Evolutionary conservation across 768 basidiomycete species (phyloP), one percentile per base, ranked within the genome.

Genomic region (Suillus brevipes): DNA sequence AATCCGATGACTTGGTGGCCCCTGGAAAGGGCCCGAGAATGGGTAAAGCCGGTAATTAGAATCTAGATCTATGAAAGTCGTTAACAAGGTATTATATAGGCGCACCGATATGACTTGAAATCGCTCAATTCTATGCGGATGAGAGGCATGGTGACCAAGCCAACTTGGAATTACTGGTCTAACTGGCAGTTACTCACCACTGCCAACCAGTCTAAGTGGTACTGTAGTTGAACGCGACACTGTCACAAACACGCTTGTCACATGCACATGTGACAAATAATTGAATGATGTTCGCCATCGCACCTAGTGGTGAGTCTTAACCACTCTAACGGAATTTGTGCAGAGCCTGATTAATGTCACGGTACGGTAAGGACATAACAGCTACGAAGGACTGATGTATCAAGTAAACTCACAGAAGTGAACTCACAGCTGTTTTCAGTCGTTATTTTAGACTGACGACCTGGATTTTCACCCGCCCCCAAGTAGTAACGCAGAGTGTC

Each of bases 71-170:
- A 64, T 49, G 43, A 16, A 40, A 50, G 40, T 36, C 40, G 18
- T 31, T 34, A 47, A 56, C 40, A 43, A 50, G 14, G 13, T n/a
- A 12, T 2, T n/a, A 12, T 3, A 25, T 13, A 13, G 18, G 72
- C 79, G 55, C 59, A 87, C 85, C 93, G 84, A 75, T 99, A 99
- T 0, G 95, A 97, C 80, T 99, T 99, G 84, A 99, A 98, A 85
- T 98, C 92, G 79, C 87, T 94, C 47, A 98, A 79, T 80, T 97
- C 95, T 64, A 99, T 92, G 70, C 89, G 89, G 65, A 87, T 73
- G 64, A 94, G 14, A 28, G 92, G 92, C 92, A 95, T 94, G 49
- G 64, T 65, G 49, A 49, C 50, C n/a, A 14, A 40, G 28, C 59
- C 31, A 42, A 20, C 25, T 3, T 28, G 2, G 28, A 28, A 28